These are phyloP conservation scores for Aspergillus heteromorphus DNA, from an alignment of 495 filamentous ascomycete species.

Conservation along the genomic window DNA sequence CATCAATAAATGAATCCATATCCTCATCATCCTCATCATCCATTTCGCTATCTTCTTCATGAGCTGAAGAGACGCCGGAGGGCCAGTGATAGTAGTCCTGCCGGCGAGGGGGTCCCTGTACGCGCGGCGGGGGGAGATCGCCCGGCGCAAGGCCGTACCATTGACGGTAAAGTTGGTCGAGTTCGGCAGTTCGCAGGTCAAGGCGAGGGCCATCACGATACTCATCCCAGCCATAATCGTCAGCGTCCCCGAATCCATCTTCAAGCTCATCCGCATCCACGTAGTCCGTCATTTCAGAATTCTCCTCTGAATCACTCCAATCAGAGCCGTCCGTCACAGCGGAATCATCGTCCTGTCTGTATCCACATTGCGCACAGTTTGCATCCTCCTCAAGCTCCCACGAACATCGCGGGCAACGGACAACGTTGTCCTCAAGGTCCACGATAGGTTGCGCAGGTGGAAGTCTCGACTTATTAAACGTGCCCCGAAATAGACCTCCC, in stretches of 20 bases:
- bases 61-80: background rate
- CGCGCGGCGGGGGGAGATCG: background rate
- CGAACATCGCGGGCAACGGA: constrained; percentile 57
- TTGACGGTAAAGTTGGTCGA: constrained; percentile 7
- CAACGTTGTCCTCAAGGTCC: constrained; percentile 57
- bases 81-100: background rate
- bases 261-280: constrained; percentile 29
- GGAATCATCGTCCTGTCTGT: constrained; percentile 37
- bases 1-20: constrained; percentile 38
- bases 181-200: constrained; percentile 3
- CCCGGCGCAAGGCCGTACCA: background rate
- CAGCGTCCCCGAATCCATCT: constrained; percentile 20
- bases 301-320: constrained; percentile 24
- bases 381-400: constrained; percentile 61
- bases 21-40: constrained; percentile 35
- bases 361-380: constrained; percentile 51
- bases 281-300: constrained; percentile 30
- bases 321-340: constrained; percentile 22
- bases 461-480: constrained; percentile 42
- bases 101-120: background rate
- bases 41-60: constrained; percentile 19
- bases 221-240: constrained; percentile 18
- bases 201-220: constrained; percentile 16
- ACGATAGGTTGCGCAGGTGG: constrained; percentile 33
- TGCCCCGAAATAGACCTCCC: constrained; percentile 62